Percentiles rank a stretch among this genome's conserved stretches.
Evolutionary conservation across 148 eudicot genomes (phyloP).

Genomic region (Camellia granthamiana): DNA sequence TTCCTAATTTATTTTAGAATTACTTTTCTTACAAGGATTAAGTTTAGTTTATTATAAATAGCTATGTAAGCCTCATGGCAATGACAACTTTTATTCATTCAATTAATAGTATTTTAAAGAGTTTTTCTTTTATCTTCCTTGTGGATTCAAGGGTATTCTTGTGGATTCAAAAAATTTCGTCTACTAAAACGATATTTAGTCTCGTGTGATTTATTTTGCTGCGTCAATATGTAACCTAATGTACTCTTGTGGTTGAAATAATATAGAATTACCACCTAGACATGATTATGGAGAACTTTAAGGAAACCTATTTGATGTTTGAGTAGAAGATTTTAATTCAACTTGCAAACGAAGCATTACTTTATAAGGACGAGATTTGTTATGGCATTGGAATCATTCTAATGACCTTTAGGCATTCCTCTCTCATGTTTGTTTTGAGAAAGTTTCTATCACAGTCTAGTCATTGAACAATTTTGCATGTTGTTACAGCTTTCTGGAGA

Average conservation of each 20-base stretch:
- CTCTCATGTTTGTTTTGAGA: not conserved
- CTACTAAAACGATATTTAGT: no score
- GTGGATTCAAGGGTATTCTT: no score
- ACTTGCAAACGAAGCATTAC: not conserved
- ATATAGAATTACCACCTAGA: not conserved
- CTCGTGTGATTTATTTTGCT: no score
- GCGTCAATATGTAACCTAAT: not conserved
- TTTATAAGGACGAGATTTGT: not conserved
- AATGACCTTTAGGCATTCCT: not conserved
- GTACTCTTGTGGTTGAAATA: not conserved
- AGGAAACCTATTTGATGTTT: not conserved
- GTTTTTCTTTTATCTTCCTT: no score
- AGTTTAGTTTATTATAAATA: no score
- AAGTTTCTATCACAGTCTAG: not conserved
- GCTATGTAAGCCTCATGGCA: no score
- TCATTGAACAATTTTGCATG: not conserved
- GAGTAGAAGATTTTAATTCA: not conserved
- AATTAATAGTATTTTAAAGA: no score
- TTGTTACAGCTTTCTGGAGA: conserved; percentile 57
- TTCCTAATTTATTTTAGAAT: no score
- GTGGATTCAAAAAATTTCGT: no score
- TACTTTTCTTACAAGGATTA: no score
- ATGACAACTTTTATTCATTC: no score
- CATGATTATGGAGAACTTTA: not conserved
- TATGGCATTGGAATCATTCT: not conserved